Base-by-base conservation (phyloP, 1,139 yeast genomes). In the Yamadazyma siamensis region DNA sequence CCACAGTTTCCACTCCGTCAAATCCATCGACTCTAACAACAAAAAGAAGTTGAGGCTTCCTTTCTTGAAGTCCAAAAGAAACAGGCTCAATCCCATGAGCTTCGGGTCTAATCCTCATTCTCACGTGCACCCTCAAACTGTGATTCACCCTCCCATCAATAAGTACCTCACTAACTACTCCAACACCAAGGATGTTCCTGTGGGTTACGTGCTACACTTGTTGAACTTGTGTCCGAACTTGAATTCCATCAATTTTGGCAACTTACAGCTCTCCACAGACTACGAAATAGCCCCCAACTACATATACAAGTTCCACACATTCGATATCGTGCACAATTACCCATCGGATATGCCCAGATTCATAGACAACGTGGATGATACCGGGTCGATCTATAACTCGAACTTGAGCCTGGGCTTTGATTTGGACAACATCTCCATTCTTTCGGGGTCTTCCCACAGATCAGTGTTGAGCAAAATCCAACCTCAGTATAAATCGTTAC, bases 191-290 rank as follows among this genome's bases (percentile, higher is more conserved):
- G 94, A 83, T 52, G 47, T 83, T 4, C 94, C 94, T 1, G 59
- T 79, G 27, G 94, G 91, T 0, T 74, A 76, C 44, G 46, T 82
- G 6, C 50, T 82, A 18, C 87, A 80, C 50, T 47, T 82, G 26
- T 49, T 83, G 23, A 67, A 67, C 23, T 54, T 72, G 22, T 82
- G 94, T 46, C 77, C 77, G 6, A 77, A 80, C 41, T 46, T 82
- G 24, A 54, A 49, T 7, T 47, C 56, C 6, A 44, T 82, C 14
- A 64, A 80, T 41, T 50, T 83, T 13, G 77, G 75, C n/a, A 69
- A 69, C 29, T 43, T 82, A 13, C 66, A 77, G 2, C 51, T 81
- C 12, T 76, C 80, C 11, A 56, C 63, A 13, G 94, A 83, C 54
- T 81, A 77, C 44, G 70, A 71, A 41, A 62, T 81, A 21, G 43